phyloP scores from a whole-genome alignment of 306 rosid genomes.

The Hippophae tibetana region DNA sequence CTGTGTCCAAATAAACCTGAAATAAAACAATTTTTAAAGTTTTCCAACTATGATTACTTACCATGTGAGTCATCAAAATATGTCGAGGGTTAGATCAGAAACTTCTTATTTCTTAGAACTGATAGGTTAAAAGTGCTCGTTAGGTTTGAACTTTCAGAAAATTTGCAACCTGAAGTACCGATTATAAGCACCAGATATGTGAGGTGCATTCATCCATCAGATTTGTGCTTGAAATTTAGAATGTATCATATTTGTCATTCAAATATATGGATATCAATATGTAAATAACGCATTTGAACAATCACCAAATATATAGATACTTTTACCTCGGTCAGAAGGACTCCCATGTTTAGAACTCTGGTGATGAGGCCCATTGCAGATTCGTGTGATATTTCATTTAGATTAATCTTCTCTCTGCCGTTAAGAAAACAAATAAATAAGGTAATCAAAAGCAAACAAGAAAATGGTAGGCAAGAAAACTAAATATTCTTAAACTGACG shows the following conservation, averaged over 20 bases:
- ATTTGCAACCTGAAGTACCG: neutral
- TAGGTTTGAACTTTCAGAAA: neutral
- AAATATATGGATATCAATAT: neutral
- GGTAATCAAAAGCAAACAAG: slow-evolving; percentile 3
- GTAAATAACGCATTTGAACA: neutral
- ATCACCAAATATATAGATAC: slow-evolving; percentile 1
- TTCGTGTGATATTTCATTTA: slow-evolving; percentile 83
- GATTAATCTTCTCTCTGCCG: slow-evolving; percentile 65
- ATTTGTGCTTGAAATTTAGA: neutral
- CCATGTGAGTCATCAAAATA: slow-evolving; percentile 1
- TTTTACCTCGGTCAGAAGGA: slow-evolving; percentile 81
- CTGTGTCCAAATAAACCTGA: slow-evolving; percentile 90
- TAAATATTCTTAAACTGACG: slow-evolving; percentile 20
- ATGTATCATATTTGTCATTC: neutral
- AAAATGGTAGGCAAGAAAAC: neutral
- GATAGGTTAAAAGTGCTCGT: neutral
- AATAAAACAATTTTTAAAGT: slow-evolving; percentile 13
- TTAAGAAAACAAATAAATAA: slow-evolving; percentile 13
- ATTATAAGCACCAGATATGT: neutral
- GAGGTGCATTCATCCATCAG: neutral
- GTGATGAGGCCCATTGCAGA: slow-evolving; percentile 76
- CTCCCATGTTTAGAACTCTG: slow-evolving; percentile 61
- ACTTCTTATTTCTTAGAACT: neutral
- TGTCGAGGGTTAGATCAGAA: neutral
- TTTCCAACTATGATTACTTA: slow-evolving; percentile 7